Conservation (phyloP, 805 yeast species). For the Candida corydali region DNA sequence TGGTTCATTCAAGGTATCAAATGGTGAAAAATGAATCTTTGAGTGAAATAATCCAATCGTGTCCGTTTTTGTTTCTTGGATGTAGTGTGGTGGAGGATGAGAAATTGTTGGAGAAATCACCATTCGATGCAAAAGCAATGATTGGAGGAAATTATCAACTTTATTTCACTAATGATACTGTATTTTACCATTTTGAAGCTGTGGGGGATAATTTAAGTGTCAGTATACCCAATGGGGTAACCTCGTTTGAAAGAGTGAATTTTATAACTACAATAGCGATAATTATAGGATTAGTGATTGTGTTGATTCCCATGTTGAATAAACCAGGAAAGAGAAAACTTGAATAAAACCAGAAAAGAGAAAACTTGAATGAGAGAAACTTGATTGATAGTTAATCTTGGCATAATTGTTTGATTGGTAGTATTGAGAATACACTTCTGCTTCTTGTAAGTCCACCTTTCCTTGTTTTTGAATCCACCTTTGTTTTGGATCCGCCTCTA, state of each 20-base stretch:
- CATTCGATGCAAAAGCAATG: conserved; percentile 26
- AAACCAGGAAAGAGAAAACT: too few relatives aligned
- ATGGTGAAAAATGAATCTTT: conserved; percentile 16
- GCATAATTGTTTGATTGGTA: too few relatives aligned
- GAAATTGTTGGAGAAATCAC: conserved; percentile 27
- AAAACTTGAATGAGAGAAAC: too few relatives aligned
- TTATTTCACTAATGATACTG: conserved; percentile 37
- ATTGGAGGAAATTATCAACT: conserved; percentile 27
- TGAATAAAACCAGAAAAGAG: conserved; percentile 4
- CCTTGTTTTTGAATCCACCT: too few relatives aligned
- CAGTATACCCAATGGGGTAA: conserved; percentile 8
- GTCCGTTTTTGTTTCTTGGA: conserved; percentile 31
- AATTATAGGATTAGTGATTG: conserved; percentile 7
- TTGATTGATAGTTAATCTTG: too few relatives aligned
- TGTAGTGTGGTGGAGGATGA: conserved; percentile 28
- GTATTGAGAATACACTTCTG: too few relatives aligned
- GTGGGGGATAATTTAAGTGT: neutral
- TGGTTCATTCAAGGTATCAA: conserved; percentile 39
- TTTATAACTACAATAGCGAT: conserved; percentile 9
- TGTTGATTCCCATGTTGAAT: conserved; percentile 4
- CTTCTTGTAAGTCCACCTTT: too few relatives aligned
- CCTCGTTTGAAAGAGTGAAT: conserved; percentile 9
- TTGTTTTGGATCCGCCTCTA: too few relatives aligned
- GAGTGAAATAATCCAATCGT: conserved; percentile 14
- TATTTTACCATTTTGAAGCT: conserved; percentile 28